Evolutionary conservation across 306 rosid genomes (phyloP), one percentile per base, ranked within the genome.

Genomic region (Vicia villosa): DNA sequence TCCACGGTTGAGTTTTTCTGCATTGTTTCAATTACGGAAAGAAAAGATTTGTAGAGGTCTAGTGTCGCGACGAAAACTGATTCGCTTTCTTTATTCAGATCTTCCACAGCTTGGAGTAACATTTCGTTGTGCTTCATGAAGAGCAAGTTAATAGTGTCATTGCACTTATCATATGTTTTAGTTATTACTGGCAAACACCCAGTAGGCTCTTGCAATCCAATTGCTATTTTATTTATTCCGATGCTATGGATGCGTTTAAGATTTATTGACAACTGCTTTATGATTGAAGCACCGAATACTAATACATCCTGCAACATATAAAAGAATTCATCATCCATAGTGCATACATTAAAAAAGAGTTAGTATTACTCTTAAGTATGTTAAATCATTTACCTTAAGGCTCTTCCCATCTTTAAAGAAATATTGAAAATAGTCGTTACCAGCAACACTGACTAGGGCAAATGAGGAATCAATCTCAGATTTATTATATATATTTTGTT

Each of bases 51-150:
- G 60, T 65, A 72, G 45, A 86, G 80, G 59, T 84, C 89, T 36
- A 82, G 64, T 55, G 82, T 75, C 1, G 40, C 4, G n/a, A n/a
- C n/a, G 21, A 82, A 19, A 16, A 75, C 69, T 0, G 77, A 7
- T 19, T 60, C 60, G 5, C 30, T 45, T 58, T 75, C 64, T 1
- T 37, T 41, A 15, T 75, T 84, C 24, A 84, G 14, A 7, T 73
- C 17, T 30, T 66, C 37, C 55, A 87, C 38, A 2, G 45, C 16
- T 41, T 80, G 41, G 34, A 84, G 11, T 47, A 69, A 2, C 5
- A n/a, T n/a, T n/a, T 77, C 51, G 75, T 74, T 82, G 75, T 87
- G 89, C 37, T 32, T 24, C 12, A 8, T 4, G 6, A 86, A 49
- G 22, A 77, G 45, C n/a, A 6, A 8, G 74, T 82, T 84, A 20